These are phyloP conservation scores for Myxozyma sirexii DNA, from an alignment of 805 yeast species.

Conservation along the genomic window DNA sequence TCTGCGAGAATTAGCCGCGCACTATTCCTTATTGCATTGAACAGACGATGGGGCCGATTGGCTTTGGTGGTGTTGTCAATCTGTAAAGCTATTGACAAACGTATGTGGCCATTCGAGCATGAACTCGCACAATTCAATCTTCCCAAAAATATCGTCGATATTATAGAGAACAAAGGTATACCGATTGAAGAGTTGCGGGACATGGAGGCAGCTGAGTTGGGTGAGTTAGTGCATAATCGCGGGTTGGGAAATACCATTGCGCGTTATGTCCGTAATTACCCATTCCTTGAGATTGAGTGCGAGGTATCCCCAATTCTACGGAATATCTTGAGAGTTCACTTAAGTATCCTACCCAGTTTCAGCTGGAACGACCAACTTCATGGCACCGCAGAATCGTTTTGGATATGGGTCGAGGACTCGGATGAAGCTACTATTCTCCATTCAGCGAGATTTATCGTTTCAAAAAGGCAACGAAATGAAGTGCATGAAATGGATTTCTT, in stretches of 20 bases:
- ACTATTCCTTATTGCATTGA: constrained; percentile 79
- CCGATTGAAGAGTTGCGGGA: constrained; percentile 73
- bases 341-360: constrained; percentile 72
- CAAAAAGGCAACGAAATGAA: constrained; percentile 55
- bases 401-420: constrained; percentile 91
- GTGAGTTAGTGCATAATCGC: constrained; percentile 83
- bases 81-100: constrained; percentile 82
- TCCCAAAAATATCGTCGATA: constrained; percentile 64
- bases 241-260: constrained; percentile 69
- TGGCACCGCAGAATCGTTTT: constrained; percentile 82
- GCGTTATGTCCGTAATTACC: constrained; percentile 68
- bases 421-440: constrained; percentile 74
- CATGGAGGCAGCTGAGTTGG: constrained; percentile 73
- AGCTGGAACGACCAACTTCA: constrained; percentile 81
- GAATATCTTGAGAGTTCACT: constrained; percentile 80
- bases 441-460: constrained; percentile 75
- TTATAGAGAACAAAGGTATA: constrained; percentile 55
- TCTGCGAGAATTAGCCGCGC: constrained; percentile 93
- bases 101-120: constrained; percentile 77
- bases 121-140: constrained; percentile 80
- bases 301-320: constrained; percentile 87
- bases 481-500: constrained; percentile 83
- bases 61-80: constrained; percentile 73
- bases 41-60: constrained; percentile 88
- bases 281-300: constrained; percentile 70